Conservation (phyloP, 352 stramenopile genomes). For the Phytophthora macrochlamydospora region DNA sequence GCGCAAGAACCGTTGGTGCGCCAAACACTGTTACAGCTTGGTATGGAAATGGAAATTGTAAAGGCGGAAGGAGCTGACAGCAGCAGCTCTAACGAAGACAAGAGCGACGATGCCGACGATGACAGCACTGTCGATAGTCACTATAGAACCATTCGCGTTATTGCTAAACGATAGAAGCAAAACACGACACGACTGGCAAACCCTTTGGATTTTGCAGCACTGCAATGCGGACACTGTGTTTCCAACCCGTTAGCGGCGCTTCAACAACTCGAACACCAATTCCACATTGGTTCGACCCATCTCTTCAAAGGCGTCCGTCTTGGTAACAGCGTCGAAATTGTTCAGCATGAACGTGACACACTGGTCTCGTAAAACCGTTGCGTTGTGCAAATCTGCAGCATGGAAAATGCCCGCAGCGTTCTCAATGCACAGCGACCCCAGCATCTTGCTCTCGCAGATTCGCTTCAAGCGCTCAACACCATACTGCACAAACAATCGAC, state of each 20-base stretch:
- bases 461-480: conserved; percentile 88
- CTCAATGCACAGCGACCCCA: conserved; percentile 94
- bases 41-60: conserved; percentile 32
- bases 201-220: too few relatives aligned
- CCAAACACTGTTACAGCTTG: conserved; percentile 39
- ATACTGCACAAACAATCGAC: conserved; percentile 47
- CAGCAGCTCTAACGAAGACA: background rate
- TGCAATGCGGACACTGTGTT: background rate
- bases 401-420: conserved; percentile 97
- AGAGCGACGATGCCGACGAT: conserved; percentile 1
- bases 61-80: conserved; percentile 7
- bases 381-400: conserved; percentile 95
- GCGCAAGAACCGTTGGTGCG: conserved; percentile 44
- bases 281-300: conserved; percentile 99
- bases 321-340: conserved; percentile 98
- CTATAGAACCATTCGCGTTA: conserved; percentile 41
- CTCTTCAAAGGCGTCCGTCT: conserved; percentile 97
- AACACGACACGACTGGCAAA: background rate
- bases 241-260: conserved; percentile 55
- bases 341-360: conserved; percentile 97
- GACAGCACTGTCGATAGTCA: conserved; percentile 14
- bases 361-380: conserved; percentile 92
- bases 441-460: conserved; percentile 97
- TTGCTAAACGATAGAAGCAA: conserved; percentile 1
- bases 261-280: conserved; percentile 97